phyloP scores from a whole-genome alignment of 352 stramenopile genomes.

The Phytophthora litchii region DNA sequence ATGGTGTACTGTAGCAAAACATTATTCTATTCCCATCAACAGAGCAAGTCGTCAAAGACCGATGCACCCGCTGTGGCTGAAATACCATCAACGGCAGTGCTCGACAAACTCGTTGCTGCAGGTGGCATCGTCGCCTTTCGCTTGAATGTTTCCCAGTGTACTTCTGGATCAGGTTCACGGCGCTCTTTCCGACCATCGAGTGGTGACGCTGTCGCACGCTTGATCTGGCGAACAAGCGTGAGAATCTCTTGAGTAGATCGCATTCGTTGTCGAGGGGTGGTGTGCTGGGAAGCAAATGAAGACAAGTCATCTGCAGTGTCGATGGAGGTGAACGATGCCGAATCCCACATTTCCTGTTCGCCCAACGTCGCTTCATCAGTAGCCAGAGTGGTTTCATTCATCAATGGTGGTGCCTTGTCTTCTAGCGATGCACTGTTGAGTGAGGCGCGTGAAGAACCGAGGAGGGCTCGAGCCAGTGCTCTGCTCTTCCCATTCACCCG shows the following conservation, averaged over 20 bases:
- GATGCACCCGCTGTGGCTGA: constrained; percentile 8
- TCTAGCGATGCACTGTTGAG: constrained; percentile 16
- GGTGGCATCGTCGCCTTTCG: constrained; percentile 2
- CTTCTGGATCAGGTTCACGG: constrained; percentile 35
- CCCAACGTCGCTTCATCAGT: constrained; percentile 46
- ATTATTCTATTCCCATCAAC: constrained; percentile 4
- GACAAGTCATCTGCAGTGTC: constrained; percentile 38
- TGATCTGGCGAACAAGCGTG: constrained; percentile 45
- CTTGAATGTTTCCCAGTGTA: constrained; percentile 22
- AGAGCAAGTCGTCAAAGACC: constrained; percentile 35
- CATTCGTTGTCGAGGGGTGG: constrained; percentile 26
- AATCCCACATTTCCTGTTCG: constrained; percentile 46
- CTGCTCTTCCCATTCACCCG: constrained; percentile 29
- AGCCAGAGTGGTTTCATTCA: constrained; percentile 29
- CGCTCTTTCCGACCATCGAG: constrained; percentile 4
- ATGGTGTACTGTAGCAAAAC: constrained; percentile 1
- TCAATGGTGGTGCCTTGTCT: constrained; percentile 29
- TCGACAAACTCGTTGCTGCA: background rate
- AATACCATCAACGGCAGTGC: background rate
- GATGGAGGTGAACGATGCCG: constrained; percentile 39
- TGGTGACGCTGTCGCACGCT: constrained; percentile 29
- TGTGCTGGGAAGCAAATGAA: constrained; percentile 11
- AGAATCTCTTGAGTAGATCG: constrained; percentile 46
- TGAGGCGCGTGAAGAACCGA: constrained; percentile 28
- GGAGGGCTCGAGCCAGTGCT: constrained; percentile 29